Percentiles rank a stretch among this genome's conserved stretches.
phyloP scores from a whole-genome alignment of 495 filamentous ascomycete species.

The Tuber brumale region DNA sequence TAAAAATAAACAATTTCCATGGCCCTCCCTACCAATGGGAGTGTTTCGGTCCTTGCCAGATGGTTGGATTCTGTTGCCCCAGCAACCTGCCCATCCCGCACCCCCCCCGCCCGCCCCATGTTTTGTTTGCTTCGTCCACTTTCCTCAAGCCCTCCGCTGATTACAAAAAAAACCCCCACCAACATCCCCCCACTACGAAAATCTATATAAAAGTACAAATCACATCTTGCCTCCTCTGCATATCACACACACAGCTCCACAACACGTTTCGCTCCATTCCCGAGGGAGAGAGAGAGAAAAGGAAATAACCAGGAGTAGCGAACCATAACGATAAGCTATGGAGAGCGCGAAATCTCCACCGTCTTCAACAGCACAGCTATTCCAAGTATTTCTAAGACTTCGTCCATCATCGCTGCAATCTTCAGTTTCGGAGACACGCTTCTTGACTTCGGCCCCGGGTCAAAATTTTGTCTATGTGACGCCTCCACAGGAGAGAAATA shows the following conservation, averaged over 20 bases:
- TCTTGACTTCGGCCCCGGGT: constrained; percentile 28
- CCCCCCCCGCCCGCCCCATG: neutral
- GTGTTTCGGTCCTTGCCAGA: neutral
- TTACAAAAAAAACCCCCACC: neutral
- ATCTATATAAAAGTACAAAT: constrained; percentile 5
- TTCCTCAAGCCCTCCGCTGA: neutral
- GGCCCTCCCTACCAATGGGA: neutral
- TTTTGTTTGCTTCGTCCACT: neutral
- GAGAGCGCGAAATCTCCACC: constrained; percentile 23
- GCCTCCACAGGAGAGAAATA: constrained; percentile 41
- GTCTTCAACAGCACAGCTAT: constrained; percentile 50
- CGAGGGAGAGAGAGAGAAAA: neutral
- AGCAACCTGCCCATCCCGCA: neutral
- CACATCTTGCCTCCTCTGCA: neutral
- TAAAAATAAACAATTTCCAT: neutral
- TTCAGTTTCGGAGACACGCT: constrained; percentile 34
- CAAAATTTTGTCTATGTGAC: constrained; percentile 36
- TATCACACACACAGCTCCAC: neutral
- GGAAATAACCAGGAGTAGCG: neutral
- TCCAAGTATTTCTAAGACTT: constrained; percentile 87
- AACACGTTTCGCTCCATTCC: neutral
- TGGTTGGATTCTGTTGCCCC: neutral
- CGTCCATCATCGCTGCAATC: constrained; percentile 58
- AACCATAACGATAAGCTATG: constrained; percentile 9
- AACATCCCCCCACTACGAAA: neutral